Conservation (phyloP, 164 flowering plant species). For the Malania oleifera region DNA sequence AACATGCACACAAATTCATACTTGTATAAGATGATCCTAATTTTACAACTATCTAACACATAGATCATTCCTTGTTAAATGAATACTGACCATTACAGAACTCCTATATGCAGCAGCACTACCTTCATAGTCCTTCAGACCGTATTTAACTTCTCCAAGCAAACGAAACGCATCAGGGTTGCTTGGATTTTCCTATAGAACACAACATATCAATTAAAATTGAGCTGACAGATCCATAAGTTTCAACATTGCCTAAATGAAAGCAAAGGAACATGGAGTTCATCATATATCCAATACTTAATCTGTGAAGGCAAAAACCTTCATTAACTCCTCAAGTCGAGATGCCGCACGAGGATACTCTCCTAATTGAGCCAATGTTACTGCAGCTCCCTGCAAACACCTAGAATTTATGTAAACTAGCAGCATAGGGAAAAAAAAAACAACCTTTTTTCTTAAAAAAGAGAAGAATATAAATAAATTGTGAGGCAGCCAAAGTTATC, state of each 20-base stretch:
- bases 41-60: too few species aligned
- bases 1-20: too few species aligned
- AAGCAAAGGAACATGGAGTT: not conserved
- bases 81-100: slow-evolving; percentile 49
- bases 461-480: too few species aligned
- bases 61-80: not conserved
- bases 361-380: slow-evolving; percentile 71
- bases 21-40: too few species aligned
- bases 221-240: not conserved
- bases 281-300: not conserved
- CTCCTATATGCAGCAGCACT: slow-evolving; percentile 71
- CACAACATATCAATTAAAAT: not conserved
- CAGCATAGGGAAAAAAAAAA: too few species aligned
- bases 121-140: slow-evolving; percentile 81
- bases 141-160: slow-evolving; percentile 85
- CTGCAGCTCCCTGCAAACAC: slow-evolving; percentile 74
- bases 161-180: slow-evolving; percentile 82
- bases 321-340: slow-evolving; percentile 58
- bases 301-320: slow-evolving; percentile 38
- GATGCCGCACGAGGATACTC: slow-evolving; percentile 62
- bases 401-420: not conserved
- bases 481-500: too few species aligned
- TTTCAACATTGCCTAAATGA: not conserved
- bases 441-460: too few species aligned
- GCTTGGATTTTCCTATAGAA: slow-evolving; percentile 55